Evolutionary conservation across 805 yeast species (phyloP).

Genomic region (Brettanomyces nanus): DNA sequence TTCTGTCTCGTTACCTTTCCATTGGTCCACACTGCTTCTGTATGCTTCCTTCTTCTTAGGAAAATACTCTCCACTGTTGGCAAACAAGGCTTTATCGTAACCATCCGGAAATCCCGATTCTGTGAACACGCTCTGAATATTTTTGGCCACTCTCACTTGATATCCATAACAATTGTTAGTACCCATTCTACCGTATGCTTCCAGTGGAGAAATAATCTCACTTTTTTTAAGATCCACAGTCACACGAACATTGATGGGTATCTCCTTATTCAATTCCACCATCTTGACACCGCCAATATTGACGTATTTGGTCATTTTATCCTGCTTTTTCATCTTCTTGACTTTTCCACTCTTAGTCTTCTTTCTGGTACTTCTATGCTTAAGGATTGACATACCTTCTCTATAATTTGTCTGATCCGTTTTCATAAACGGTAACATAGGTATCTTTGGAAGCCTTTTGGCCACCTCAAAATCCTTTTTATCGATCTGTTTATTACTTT

Average conservation of each 20-base stretch:
- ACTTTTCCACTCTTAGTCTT: slow-evolving; percentile 27
- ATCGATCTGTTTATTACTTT: slow-evolving; percentile 5
- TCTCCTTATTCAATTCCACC: slow-evolving; percentile 52
- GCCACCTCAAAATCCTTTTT: slow-evolving; percentile 41
- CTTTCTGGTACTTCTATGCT: slow-evolving; percentile 31
- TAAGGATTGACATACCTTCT: slow-evolving; percentile 57
- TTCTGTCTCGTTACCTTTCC: not conserved
- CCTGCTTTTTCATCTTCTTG: slow-evolving; percentile 40
- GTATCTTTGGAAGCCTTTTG: slow-evolving; percentile 57
- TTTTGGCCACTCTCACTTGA: slow-evolving; percentile 57
- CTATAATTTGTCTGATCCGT: slow-evolving; percentile 38
- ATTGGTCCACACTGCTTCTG: not conserved
- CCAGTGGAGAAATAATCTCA: slow-evolving; percentile 59
- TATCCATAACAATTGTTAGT: slow-evolving; percentile 62
- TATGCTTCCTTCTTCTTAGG: slow-evolving; percentile 18
- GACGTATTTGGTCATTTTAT: slow-evolving; percentile 59
- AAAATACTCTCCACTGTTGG: slow-evolving; percentile 61
- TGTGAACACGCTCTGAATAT: slow-evolving; percentile 60
- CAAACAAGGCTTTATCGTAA: slow-evolving; percentile 58
- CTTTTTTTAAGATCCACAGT: slow-evolving; percentile 61
- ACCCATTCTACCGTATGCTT: slow-evolving; percentile 62
- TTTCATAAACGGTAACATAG: slow-evolving; percentile 69
- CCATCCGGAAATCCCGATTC: slow-evolving; percentile 60
- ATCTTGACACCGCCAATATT: slow-evolving; percentile 62
- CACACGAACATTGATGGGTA: slow-evolving; percentile 74